Evolutionary conservation across 2,329 filamentous ascomycete species (phyloP).

Genomic region (Fusarium multiceps): DNA sequence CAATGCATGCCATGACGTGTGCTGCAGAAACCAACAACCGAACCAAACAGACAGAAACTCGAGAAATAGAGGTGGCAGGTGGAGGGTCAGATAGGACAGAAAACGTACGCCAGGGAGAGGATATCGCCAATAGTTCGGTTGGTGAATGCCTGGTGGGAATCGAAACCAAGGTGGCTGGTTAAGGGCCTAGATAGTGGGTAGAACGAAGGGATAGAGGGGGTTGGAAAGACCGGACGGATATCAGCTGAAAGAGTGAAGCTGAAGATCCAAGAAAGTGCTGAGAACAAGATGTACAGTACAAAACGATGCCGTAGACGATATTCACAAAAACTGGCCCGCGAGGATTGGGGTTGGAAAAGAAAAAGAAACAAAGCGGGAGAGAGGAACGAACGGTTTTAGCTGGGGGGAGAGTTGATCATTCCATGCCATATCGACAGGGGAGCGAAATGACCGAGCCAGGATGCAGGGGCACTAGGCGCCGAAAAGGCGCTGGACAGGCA

Average conservation of each 20-base stretch:
- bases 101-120: conserved; percentile 46
- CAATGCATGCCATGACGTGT: conserved; percentile 41
- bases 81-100: conserved; percentile 35
- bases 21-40: conserved; percentile 21
- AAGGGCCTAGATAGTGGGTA: conserved; percentile 26
- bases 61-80: conserved; percentile 36
- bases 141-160: conserved; percentile 39
- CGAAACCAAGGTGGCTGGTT: conserved; percentile 41
- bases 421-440: conserved; percentile 29
- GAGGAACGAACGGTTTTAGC: conserved; percentile 31
- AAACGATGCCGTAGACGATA: conserved; percentile 40
- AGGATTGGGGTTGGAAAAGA: conserved; percentile 43
- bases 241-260: conserved; percentile 59
- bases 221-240: conserved; percentile 54
- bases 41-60: conserved; percentile 25
- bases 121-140: conserved; percentile 47
- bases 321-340: conserved; percentile 45
- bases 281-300: conserved; percentile 45
- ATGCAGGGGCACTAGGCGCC: conserved; percentile 35
- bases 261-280: conserved; percentile 48
- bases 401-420: conserved; percentile 28
- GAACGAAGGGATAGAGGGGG: conserved; percentile 39
- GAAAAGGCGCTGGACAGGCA: conserved; percentile 25
- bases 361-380: conserved; percentile 34
- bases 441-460: conserved; percentile 42